A percentile compares a stretch with the other conserved stretches of the same genome.
Conservation (phyloP, 140 eudicot genomes). For the Oenanthe javanica region DNA sequence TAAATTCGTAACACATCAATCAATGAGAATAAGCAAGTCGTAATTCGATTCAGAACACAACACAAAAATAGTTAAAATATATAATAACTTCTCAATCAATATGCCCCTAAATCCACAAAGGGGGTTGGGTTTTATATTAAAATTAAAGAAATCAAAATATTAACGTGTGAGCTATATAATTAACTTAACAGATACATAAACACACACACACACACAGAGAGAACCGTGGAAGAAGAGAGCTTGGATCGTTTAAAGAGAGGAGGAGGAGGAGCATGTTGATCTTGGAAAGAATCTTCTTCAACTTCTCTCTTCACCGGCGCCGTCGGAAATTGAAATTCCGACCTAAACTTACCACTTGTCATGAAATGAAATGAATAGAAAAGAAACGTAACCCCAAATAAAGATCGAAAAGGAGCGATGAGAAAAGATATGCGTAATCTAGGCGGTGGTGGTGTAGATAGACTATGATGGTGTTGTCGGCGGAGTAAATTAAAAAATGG, state of each 20-base stretch:
- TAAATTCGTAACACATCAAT: neutral
- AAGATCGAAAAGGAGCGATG: no score
- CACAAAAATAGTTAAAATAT: neutral
- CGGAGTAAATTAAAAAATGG: no score
- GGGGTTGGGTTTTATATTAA: neutral
- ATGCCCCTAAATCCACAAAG: neutral
- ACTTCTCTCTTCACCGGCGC: slow-evolving; percentile 1
- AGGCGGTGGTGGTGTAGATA: no score
- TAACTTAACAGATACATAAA: neutral
- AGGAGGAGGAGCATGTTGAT: slow-evolving; percentile 25
- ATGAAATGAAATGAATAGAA: no score
- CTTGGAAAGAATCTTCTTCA: slow-evolving; percentile 9
- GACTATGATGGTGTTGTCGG: no score
- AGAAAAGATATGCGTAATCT: no score
- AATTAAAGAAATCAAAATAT: neutral
- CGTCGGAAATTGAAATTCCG: slow-evolving; percentile 1
- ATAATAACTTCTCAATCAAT: neutral
- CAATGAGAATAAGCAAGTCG: neutral
- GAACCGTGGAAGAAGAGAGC: slow-evolving; percentile 19
- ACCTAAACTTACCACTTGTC: neutral
- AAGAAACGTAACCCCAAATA: no score
- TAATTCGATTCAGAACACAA: neutral
- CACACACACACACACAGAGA: neutral
- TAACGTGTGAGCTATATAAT: neutral
- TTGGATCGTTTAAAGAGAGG: slow-evolving; percentile 38